Evolutionary conservation across 805 yeast species (phyloP), one percentile per base, ranked within the genome.

Genomic region (Lachancea sp.): DNA sequence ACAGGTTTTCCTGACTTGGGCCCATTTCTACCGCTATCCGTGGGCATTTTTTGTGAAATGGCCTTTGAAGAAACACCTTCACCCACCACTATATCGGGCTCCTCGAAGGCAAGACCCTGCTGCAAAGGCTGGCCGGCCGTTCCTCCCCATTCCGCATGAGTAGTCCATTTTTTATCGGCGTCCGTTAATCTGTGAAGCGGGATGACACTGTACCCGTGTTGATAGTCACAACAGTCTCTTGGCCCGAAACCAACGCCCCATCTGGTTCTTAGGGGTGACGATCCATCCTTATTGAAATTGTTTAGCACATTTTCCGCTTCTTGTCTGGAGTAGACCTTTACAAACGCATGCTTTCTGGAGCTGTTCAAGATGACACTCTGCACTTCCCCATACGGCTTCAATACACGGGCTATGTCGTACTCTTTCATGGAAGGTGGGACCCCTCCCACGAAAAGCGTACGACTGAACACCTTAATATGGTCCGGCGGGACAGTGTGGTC

Each of bases 191-290:
- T 78, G 48, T 77, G 78, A 41, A 93, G 69, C 13, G 98, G 96
- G 49, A 93, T 88, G 31, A 89, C 77, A 49, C 95, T 84, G 32
- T 82, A 74, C 50, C 99, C 99, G 47, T 82, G 82, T 59, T 82
- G 90, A 66, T 93, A 93, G 66, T 93, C 95, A 64, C 96, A 87
- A 71, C 98, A 91, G 65, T 93, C 98, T 70, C 99, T 80, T 44
- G 99, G 99, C 3, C 99, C 99, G 60, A 85, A 93, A 1, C 99
- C 99, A 50, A 93, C 98, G 54, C 98, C 99, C 99, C 99, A 93
- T 62, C 96, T 77, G 3, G 95, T 86, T 67, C 98, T 78, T 54
- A 93, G 68, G 62, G 54, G 78, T 70, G 60, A 68, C 9, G 77
- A 65, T 34, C 84, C 82, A 50, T 81, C 82, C 54, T 81, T 79